Evolutionary conservation across 345 rosid species (phyloP).

Genomic region (Carallia pectinifolia): DNA sequence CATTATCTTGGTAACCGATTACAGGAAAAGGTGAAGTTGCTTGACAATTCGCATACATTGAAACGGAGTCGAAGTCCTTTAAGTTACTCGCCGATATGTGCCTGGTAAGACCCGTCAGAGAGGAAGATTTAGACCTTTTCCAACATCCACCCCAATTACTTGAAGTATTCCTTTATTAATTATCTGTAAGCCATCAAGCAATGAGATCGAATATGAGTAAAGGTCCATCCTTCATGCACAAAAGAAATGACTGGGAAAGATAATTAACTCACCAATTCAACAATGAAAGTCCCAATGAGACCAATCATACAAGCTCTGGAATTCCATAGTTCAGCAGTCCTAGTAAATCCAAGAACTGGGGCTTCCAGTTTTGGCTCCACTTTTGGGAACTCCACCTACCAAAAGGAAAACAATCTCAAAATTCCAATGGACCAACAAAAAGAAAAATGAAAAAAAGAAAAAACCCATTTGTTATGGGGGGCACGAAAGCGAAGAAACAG

Average conservation of each 20-base stretch:
- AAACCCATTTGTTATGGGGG: too few species aligned
- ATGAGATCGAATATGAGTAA: background rate
- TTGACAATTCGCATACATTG: too few species aligned
- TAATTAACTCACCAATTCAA: constrained; percentile 55
- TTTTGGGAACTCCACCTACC: constrained; percentile 67
- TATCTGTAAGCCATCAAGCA: constrained; percentile 41
- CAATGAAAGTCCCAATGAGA: constrained; percentile 61
- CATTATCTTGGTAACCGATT: too few species aligned
- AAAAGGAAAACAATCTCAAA: background rate
- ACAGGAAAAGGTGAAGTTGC: too few species aligned
- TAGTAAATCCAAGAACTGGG: constrained; percentile 77
- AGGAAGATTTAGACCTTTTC: constrained; percentile 84
- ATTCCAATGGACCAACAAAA: background rate
- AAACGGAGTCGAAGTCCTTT: background rate
- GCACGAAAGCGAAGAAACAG: background rate
- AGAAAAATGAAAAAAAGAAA: background rate
- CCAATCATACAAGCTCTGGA: constrained; percentile 97
- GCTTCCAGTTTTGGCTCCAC: constrained; percentile 60
- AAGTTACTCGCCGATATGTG: background rate
- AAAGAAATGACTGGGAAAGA: background rate
- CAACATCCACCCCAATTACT: constrained; percentile 72
- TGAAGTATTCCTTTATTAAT: constrained; percentile 69
- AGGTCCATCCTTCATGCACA: background rate
- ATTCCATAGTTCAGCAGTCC: constrained; percentile 80
- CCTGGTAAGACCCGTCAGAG: constrained; percentile 36